Base-by-base conservation (phyloP, 2,329 filamentous ascomycete species). In the Aureobasidium sp. region DNA sequence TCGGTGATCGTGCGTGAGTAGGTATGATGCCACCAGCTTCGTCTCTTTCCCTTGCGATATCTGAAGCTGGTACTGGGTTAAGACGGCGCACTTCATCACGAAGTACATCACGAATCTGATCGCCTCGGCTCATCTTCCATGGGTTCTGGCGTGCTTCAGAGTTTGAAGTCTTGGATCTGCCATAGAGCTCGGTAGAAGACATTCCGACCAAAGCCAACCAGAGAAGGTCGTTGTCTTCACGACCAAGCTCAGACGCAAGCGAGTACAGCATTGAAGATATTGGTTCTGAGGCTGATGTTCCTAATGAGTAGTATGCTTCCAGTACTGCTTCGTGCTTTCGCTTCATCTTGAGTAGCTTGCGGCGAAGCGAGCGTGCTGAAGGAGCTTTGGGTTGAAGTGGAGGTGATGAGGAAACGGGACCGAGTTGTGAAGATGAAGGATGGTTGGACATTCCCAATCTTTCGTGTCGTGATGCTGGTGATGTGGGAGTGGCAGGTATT, bases 151-250 rank as follows among this genome's bases (percentile, higher is more conserved):
- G 65, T n/a, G 29, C 15, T n/a, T 38, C 36, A 10, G 58, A 62
- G 18, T 64, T 84, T 85, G 29, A 93, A 25, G 93, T 95, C 65
- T 93, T 90, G 11, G 50, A 55, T 25, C 50, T 40, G 20, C 95
- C 95, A 70, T 96, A 97, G 1, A 98, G 86, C 76, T 98, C 95
- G 79, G 97, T 91, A 20, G 94, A 97, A n/a, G 93, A 94, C 42
- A 97, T 93, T 8, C 96, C 96, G 31, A 99, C 93, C 73, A 98
- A 97, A 8, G 94, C 90, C 66, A 97, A 87, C 96, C 96, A 99
- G 18, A 99, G 85, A 27, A 98, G 85, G 73, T 99, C 95, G 73
- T 98, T 99, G 78, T 98, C 95, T 84, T 98, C 96, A 62, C 95
- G 92, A 68, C 96, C 96, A 9, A 99, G 88, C 75, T 98, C 96